A percentile compares a stretch with the other conserved stretches of the same genome.
Conservation (phyloP, 2,329 filamentous ascomycete genomes). For the Periconia macrospinosa region DNA sequence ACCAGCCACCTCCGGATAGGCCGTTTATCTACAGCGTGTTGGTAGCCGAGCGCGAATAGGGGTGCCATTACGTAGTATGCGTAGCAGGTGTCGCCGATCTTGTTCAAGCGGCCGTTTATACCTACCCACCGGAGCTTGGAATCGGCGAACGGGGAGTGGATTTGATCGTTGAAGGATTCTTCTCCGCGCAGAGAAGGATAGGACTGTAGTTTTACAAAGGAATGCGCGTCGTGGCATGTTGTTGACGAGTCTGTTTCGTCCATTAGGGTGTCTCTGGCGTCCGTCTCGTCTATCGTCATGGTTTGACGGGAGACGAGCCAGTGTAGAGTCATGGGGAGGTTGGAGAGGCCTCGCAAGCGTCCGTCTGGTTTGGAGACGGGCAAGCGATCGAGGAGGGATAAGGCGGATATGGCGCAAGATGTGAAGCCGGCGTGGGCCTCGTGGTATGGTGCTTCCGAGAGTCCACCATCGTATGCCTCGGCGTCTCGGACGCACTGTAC, state of each 20-base stretch:
- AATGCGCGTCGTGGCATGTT: conserved; percentile 45
- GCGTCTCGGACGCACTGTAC: conserved; percentile 70
- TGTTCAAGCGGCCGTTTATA: conserved; percentile 89
- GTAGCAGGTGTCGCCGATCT: conserved; percentile 93
- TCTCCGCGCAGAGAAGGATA: conserved; percentile 30
- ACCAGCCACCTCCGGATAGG: conserved; percentile 78
- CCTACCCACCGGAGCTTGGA: conserved; percentile 64
- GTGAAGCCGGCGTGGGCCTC: conserved; percentile 91
- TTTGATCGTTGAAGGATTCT: conserved; percentile 49
- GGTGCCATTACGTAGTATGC: conserved; percentile 86
- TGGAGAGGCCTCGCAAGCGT: conserved; percentile 36
- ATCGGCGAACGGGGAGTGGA: conserved; percentile 67
- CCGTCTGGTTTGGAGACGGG: conserved; percentile 33
- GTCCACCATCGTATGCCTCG: conserved; percentile 79
- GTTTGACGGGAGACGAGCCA: conserved; percentile 55
- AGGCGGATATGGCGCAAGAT: conserved; percentile 80
- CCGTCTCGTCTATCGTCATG: conserved; percentile 46
- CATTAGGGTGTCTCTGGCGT: conserved; percentile 40
- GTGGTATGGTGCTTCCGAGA: conserved; percentile 74
- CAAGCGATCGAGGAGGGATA: conserved; percentile 73
- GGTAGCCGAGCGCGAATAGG: conserved; percentile 40
- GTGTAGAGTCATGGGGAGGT: conserved; percentile 44
- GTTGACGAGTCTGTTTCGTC: conserved; percentile 43
- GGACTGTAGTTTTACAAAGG: conserved; percentile 38
- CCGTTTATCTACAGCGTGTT: conserved; percentile 59